Percentiles rank a stretch among this genome's conserved stretches.
Conservation (phyloP, 73 alveolate genomes). For the Tetrahymena thermophila region DNA sequence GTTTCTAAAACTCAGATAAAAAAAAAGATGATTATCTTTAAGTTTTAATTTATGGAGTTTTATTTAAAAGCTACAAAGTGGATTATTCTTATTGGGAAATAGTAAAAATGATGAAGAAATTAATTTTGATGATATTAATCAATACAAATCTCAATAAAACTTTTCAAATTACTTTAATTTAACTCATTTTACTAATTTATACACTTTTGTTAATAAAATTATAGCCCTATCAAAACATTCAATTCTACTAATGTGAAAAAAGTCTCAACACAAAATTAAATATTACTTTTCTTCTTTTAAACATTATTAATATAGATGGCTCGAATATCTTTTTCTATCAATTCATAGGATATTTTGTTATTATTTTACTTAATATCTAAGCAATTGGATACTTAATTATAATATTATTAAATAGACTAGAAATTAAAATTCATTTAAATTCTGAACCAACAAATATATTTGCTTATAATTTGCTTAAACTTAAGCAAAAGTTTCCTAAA, state of each 20-base stretch:
- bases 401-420: too few relatives aligned
- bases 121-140: not conserved
- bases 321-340: not conserved
- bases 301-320: not conserved
- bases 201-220: not conserved
- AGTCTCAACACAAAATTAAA: not conserved
- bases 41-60: not conserved
- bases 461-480: not conserved
- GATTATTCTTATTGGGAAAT: not conserved
- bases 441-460: not conserved
- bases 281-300: not conserved
- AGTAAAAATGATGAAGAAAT: too few relatives aligned
- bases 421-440: too few relatives aligned
- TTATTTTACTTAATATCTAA: not conserved
- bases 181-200: not conserved
- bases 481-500: not conserved
- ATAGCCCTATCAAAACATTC: not conserved
- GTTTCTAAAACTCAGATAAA: too few relatives aligned
- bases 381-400: not conserved
- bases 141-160: not conserved
- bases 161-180: not conserved
- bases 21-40: not conserved
- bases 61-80: not conserved
- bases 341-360: not conserved
- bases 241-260: not conserved